Base-by-base conservation (phyloP, 441 rosid genomes). In the Mallotus repandus region DNA sequence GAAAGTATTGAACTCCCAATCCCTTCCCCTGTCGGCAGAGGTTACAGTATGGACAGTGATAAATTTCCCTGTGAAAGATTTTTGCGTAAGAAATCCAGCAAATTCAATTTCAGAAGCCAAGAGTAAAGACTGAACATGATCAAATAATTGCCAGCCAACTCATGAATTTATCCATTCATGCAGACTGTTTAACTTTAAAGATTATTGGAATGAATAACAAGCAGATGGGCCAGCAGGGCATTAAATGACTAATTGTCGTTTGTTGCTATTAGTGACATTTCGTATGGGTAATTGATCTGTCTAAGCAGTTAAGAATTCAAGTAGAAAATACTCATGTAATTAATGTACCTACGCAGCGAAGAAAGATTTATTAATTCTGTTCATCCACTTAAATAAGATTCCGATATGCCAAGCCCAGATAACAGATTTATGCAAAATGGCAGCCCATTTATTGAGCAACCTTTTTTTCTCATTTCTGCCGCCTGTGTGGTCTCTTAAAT, bases 11-110 rank as follows among this genome's bases (percentile, higher is more conserved):
- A 65, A 87, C 77, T 57, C 98, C 97, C 77, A 92, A 85, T 71
- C 97, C 97, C 85, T 88, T 91, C 72, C 98, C 97, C 21, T 92
- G 65, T 63, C 96, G 86, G 76, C 98, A 94, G 66, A 94, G 85
- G 78, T 94, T 94, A 81, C 97, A 94, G 69, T 84, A 92, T 8
- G 97, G 95, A 78, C 97, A 94, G 75, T 90, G 97, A 83, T 94
- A 92, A 73, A 94, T 91, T 84, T 91, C 86, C 92, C 98, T 94
- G 90, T 74, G 65, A 25, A 57, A 83, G 66, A 41, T 18, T 43
- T 79, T 41, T 14, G 52, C 53, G 68, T 67, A 63, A 73, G 77
- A 70, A 61, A 60, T 50, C 63, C 53, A 43, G 9, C 8, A 77
- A 65, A 69, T 69, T 49, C 35, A 65, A 75, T 38, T 67, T 52